Base-by-base conservation (phyloP, 345 rosid species). In the Gossypium mustelinum region DNA sequence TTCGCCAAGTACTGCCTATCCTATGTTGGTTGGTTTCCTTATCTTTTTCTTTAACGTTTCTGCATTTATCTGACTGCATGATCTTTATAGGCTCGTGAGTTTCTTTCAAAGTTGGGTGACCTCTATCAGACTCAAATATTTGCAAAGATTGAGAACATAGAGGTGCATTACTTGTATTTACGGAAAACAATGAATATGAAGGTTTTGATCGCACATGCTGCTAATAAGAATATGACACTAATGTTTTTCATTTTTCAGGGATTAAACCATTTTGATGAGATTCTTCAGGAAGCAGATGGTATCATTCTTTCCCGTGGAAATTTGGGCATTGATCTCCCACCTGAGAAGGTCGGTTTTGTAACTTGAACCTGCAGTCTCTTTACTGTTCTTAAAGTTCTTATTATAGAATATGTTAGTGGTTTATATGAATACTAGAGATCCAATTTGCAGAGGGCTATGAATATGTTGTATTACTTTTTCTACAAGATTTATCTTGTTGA, bases 251-350 rank as follows among this genome's bases (percentile, higher is more conserved):
- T 57, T 70, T 70, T 73, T 39, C 75, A 95, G 99, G 99, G 99
- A 68, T 82, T 93, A 73, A 89, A 88, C 72, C 98, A 95, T 83
- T 95, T 95, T 77, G 99, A 95, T 81, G 99, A 93, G 87, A 95
- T 95, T 81, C 90, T 95, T 73, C 92, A 89, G 89, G 99, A 88
- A 88, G 99, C 99, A 67, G 99, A 95, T 84, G 99, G 99, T 11
- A 95, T 95, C 76, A 95, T 95, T 70, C 98, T 95, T 81, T 95
- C 99, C 47, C 96, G 98, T 78, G 99, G 99, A 14, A 95, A 95
- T 85, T 84, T 93, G 92, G 99, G 99, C 39, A 89, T 95, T 41
- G 99, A 93, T 90, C 91, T 95, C 71, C 99, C 99, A 47, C 94
- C 99, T 11, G 99, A 95, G 84, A 95, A 93, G 98, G 99, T 93